These are phyloP conservation scores for Cicer yamashitae DNA, from an alignment of 306 rosid species.

Conservation along the genomic window DNA sequence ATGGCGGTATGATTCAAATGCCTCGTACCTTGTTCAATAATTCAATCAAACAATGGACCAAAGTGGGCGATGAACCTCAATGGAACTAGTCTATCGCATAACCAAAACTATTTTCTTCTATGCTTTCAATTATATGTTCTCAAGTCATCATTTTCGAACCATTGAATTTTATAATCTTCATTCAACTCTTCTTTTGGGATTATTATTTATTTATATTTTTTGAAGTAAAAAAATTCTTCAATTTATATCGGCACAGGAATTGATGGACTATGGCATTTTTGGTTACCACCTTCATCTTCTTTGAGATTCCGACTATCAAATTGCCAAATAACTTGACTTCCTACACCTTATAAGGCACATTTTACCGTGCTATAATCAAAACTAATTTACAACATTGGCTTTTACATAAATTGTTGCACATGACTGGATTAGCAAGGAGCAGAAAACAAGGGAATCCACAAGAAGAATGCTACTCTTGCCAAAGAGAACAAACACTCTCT, in stretches of 20 bases:
- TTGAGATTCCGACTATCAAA: slow-evolving; percentile 29
- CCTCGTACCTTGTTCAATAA: no score
- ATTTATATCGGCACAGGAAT: not conserved
- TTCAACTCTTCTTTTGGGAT: not conserved
- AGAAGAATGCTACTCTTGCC: slow-evolving; percentile 46
- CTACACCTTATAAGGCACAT: slow-evolving; percentile 46
- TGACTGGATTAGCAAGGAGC: slow-evolving; percentile 32
- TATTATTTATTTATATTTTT: not conserved
- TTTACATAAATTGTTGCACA: slow-evolving; percentile 53
- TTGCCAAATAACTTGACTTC: slow-evolving; percentile 41
- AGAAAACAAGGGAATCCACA: slow-evolving; percentile 38
- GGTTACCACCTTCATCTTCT: slow-evolving; percentile 9
- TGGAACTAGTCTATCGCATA: no score
- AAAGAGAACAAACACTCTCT: slow-evolving; percentile 31
- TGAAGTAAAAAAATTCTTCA: not conserved
- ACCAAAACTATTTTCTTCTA: no score
- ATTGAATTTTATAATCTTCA: no score
- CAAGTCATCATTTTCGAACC: no score
- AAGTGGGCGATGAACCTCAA: no score
- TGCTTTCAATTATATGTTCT: no score
- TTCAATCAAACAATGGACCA: no score
- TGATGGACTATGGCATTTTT: slow-evolving; percentile 12
- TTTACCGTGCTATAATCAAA: slow-evolving; percentile 45
- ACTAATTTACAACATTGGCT: slow-evolving; percentile 63
- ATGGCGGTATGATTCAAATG: no score